Base-by-base conservation (phyloP, 768 basidiomycete genomes). In the Leccinum longicurvipes region DNA sequence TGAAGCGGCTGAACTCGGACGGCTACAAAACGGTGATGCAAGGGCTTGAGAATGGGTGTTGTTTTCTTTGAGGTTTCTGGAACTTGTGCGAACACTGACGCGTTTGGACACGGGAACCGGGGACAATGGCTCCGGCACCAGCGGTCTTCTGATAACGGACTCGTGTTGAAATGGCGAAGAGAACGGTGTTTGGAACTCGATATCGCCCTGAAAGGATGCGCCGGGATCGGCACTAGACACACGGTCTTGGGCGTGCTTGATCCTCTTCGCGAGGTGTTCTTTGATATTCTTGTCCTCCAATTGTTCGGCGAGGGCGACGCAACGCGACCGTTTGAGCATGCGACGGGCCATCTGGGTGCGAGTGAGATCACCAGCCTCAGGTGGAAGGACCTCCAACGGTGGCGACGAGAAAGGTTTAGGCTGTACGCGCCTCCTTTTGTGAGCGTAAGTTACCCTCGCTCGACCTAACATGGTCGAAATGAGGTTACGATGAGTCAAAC, bases 271-370 rank as follows among this genome's bases (percentile, higher is more conserved):
- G 1, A 66, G 60, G 48, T 67, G 69, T 2, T 67, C 66, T 8
- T 65, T 49, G 24, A 55, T 27, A 44, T 70, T 64, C 48, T 47
- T 56, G 41, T 67, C 69, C 19, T 59, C 61, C 11, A 47, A 25
- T 48, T 63, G 59, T 19, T 61, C 67, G 15, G 62, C 56, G 44
- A 66, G 61, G 11, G 66, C 60, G 14, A 65, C 67, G n/a, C 73
- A 72, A 55, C 79, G 76, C 11, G 78, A 76, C 15, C 79, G 72
- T 60, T 81, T 81, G 60, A 78, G 74, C 73, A 79, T 78, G 25
- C 79, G 72, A 19, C 63, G 72, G 24, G 74, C 69, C 71, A 80
- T 76, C 67, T 79, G 76, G 7, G 69, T 56, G 27, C 69, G 65
- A 4, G 77, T 67, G 19, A 79, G 60, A 57, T 74, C 72, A 27